These are phyloP conservation scores for Dictyophora rubrovolvata DNA, from an alignment of 768 basidiomycete species.

Conservation along the genomic window DNA sequence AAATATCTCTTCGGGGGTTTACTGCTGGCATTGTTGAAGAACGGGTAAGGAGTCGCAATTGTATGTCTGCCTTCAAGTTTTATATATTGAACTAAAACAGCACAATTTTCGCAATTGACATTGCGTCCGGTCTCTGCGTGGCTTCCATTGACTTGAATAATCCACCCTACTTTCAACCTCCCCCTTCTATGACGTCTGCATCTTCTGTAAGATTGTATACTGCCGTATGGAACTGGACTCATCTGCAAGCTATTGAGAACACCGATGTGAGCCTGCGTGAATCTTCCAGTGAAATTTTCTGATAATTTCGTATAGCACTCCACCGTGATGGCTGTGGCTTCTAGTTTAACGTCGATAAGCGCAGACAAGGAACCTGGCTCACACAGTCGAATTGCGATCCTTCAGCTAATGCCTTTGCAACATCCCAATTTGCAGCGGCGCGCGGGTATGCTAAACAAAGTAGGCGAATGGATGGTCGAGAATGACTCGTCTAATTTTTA, in stretches of 20 bases:
- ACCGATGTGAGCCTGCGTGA: conserved; percentile 18
- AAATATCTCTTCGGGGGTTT: neutral
- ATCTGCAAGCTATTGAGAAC: conserved; percentile 19
- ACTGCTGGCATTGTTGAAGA: neutral
- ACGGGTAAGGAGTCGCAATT: neutral
- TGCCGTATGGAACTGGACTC: conserved; percentile 29
- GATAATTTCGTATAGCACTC: conserved; percentile 4
- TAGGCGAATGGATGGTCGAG: conserved; percentile 48
- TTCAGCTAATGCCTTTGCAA: conserved; percentile 8
- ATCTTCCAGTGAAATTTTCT: neutral
- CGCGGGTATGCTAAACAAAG: conserved; percentile 30
- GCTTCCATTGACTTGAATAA: conserved; percentile 2
- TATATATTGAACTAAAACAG: neutral
- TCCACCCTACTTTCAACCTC: conserved; percentile 7
- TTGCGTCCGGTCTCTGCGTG: neutral
- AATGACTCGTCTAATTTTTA: conserved; percentile 37
- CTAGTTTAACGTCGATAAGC: neutral
- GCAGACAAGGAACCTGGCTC: neutral
- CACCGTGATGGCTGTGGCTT: conserved; percentile 11
- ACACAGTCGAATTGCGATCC: conserved; percentile 11
- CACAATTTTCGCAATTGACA: neutral
- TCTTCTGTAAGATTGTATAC: conserved; percentile 22
- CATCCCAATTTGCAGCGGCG: neutral
- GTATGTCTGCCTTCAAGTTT: neutral
- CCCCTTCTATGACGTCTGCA: conserved; percentile 15